Evolutionary conservation across 2,329 filamentous ascomycete species (phyloP), one percentile per base, ranked within the genome.

Genomic region (Scorias spongiosa): DNA sequence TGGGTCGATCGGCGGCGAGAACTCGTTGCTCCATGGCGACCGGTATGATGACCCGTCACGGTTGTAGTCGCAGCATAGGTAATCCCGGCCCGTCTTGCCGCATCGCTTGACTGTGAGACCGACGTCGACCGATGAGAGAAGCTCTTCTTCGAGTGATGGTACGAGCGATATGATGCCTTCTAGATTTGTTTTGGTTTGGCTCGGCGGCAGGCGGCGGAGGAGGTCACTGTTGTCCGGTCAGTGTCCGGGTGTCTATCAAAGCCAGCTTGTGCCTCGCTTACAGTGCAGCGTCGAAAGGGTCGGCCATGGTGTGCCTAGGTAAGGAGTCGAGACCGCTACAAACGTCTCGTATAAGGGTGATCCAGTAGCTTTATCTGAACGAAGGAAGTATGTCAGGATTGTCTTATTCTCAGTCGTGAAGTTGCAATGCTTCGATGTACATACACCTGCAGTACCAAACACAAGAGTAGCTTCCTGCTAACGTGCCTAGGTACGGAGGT

Each of bases 11-110:
- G 87, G 83, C 14, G 89, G 91, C 62, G 96, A 87, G 64, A 98
- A 98, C 66, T 94, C 84, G 68, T 96, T 96, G 68, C 82, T 91
- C 91, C 91, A 98, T n/a, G 91, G 91, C 52, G 85, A 93, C 49
- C 91, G 83, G 75, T 94, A 94, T 67, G 84, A 93, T 69, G 95
- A 89, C 49, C 91, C 91, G 66, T 98, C 91, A 51, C 91, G 88
- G 74, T 98, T 98, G 75, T 98, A 98, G 75, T 98, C 91, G 73
- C 91, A 98, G 58, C 95, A 83, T 42, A 98, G 78, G 70, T 94
- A 98, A 68, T 96, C 91, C 54, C 89, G 84, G 56, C 87, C 86
- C 29, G 85, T 83, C 66, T 88, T 84, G 55, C 78, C 78, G 72
- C 91, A 96, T 52, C 84, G 82, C 56, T 82, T 80, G 50, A 93